phyloP scores from a whole-genome alignment of 1,284 basidiomycete species.

The Violaceomyces palustris region DNA sequence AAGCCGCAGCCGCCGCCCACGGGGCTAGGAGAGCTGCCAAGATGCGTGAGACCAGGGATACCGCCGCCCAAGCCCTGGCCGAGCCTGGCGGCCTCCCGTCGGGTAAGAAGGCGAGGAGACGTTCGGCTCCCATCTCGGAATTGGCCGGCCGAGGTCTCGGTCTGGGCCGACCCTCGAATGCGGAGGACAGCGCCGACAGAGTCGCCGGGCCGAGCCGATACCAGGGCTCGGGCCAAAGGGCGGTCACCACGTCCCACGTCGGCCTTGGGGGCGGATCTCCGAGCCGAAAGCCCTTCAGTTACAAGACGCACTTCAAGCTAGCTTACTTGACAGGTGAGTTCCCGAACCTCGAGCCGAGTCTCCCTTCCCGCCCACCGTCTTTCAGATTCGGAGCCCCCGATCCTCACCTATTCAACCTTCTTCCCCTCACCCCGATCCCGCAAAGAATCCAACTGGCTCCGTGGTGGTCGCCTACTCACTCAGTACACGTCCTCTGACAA shows the following conservation, averaged over 20 bases:
- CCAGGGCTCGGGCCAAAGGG: no score
- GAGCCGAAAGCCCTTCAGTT: slow-evolving; percentile 57
- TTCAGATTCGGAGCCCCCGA: background rate
- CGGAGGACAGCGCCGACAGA: no score
- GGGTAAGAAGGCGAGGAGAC: slow-evolving; percentile 3
- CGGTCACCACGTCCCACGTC: no score
- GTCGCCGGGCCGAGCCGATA: no score
- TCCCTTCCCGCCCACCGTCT: no score
- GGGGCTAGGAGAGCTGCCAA: no score
- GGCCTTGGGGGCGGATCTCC: background rate
- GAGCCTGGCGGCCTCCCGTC: no score
- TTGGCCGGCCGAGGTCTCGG: slow-evolving; percentile 2
- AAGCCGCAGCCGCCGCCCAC: no score
- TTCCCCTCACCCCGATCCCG: background rate
- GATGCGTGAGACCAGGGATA: no score
- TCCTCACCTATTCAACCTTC: background rate
- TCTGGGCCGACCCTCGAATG: slow-evolving; percentile 2
- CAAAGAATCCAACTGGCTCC: slow-evolving; percentile 71
- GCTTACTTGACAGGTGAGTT: slow-evolving; percentile 69
- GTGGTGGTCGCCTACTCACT: slow-evolving; percentile 69
- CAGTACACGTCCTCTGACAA: slow-evolving; percentile 65
- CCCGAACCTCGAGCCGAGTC: background rate
- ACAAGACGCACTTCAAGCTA: slow-evolving; percentile 68
- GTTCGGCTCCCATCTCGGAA: slow-evolving; percentile 4
- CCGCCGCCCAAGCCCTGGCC: no score